Evolutionary conservation across 2,329 filamentous ascomycete genomes (phyloP).

Genomic region (Arthrinium puccinioides): DNA sequence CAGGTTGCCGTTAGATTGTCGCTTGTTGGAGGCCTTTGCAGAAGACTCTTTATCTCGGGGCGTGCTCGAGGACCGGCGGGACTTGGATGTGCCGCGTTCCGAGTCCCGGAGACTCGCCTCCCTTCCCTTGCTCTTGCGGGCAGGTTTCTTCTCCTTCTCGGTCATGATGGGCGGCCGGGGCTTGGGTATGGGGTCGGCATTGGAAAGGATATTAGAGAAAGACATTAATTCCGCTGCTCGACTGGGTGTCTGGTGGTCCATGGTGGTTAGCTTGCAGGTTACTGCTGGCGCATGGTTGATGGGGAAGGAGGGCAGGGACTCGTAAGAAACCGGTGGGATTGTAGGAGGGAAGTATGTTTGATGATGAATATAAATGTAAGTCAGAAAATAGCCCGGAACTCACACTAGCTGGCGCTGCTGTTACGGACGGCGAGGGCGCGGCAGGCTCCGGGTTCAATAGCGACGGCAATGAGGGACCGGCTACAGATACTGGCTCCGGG

Average conservation of each 20-base stretch:
- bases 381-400: conserved; percentile 9
- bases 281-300: too few species aligned
- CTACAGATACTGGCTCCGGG: conserved; percentile 16
- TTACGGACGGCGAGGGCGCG: conserved; percentile 7
- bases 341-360: neutral
- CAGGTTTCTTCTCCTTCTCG: conserved; percentile 29
- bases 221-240: conserved; percentile 86
- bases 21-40: conserved; percentile 44
- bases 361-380: neutral
- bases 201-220: conserved; percentile 89
- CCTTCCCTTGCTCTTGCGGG: conserved; percentile 39
- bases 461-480: conserved; percentile 22
- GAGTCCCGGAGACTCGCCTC: conserved; percentile 44
- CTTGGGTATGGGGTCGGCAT: conserved; percentile 57
- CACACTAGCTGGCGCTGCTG: conserved; percentile 20
- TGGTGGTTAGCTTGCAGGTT: conserved; percentile 6
- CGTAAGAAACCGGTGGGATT: too few species aligned
- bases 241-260: conserved; percentile 51
- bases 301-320: too few species aligned
- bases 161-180: conserved; percentile 31
- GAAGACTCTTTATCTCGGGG: conserved; percentile 35
- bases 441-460: conserved; percentile 24
- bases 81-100: conserved; percentile 30
- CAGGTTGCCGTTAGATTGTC: conserved; percentile 52
- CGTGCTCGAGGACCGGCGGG: conserved; percentile 44